Conservation (phyloP, 345 rosid species). For the Eucalyptus pauciflora region DNA sequence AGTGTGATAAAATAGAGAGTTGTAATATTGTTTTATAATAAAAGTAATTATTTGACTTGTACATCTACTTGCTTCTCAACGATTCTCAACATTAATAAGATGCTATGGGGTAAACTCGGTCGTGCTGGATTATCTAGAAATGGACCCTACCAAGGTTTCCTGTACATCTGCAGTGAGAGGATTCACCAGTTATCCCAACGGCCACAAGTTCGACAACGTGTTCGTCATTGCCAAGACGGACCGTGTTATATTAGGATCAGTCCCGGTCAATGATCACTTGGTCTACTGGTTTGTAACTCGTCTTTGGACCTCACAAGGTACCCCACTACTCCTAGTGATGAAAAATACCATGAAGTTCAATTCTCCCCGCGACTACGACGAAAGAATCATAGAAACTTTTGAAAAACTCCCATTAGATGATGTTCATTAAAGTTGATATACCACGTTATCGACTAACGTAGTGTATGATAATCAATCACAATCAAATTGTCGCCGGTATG, state of each 20-base stretch:
- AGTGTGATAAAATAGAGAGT: too few relatives aligned
- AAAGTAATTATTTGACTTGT: too few relatives aligned
- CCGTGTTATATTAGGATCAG: conserved; percentile 9
- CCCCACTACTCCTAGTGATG: neutral
- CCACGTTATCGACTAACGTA: neutral
- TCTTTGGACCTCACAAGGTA: neutral
- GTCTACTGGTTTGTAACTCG: conserved; percentile 27
- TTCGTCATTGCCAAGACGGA: conserved; percentile 1
- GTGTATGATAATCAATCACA: too few relatives aligned
- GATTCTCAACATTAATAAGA: conserved; percentile 8
- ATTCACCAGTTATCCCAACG: conserved; percentile 21
- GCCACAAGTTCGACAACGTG: conserved; percentile 29
- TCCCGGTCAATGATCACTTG: conserved; percentile 14
- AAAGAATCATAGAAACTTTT: neutral
- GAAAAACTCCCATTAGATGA: too few relatives aligned
- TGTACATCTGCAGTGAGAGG: conserved; percentile 30
- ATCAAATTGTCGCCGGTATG: too few relatives aligned
- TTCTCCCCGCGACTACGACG: neutral
- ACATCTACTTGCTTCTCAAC: too few relatives aligned
- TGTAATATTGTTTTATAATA: too few relatives aligned
- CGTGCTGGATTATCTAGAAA: conserved; percentile 24
- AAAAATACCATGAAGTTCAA: neutral
- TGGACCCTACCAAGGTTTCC: conserved; percentile 15
- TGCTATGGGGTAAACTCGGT: conserved; percentile 50
- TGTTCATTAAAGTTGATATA: too few relatives aligned